Evolutionary conservation across 495 filamentous ascomycete species (phyloP).

Genomic region (Penicillium psychrofluorescens): DNA sequence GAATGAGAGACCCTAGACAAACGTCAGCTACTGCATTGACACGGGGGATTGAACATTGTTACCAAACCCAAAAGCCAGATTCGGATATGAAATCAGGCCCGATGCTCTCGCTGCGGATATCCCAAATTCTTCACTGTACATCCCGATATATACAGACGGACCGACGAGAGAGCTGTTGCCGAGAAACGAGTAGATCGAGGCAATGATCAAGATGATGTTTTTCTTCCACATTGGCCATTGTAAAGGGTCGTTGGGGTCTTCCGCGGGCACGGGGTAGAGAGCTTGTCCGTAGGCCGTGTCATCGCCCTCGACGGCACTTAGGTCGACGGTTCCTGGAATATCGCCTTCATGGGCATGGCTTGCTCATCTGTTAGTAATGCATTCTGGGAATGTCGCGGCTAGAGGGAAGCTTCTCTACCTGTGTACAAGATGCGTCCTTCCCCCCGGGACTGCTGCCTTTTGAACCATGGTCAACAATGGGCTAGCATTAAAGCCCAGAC

Average conservation of each 20-base stretch:
- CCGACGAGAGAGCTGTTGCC: conserved; percentile 52
- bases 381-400: background rate
- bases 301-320: conserved; percentile 50
- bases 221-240: conserved; percentile 56
- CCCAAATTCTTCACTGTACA: conserved; percentile 48
- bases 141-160: conserved; percentile 52
- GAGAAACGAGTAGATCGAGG: conserved; percentile 54
- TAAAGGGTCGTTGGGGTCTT: conserved; percentile 60
- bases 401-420: background rate
- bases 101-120: conserved; percentile 44
- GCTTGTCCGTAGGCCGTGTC: conserved; percentile 55
- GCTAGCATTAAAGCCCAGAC: too few species aligned
- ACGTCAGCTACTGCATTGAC: background rate
- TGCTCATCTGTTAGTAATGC: conserved; percentile 13
- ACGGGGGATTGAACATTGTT: background rate
- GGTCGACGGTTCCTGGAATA: conserved; percentile 51
- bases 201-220: conserved; percentile 51
- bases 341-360: conserved; percentile 50
- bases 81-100: conserved; percentile 54
- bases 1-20: conserved; percentile 41
- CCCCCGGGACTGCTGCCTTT: too few species aligned
- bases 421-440: conserved; percentile 4
- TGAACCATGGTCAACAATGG: too few species aligned
- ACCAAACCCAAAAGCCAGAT: conserved; percentile 58
- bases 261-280: conserved; percentile 53